Percentiles rank a stretch among this genome's conserved stretches.
phyloP scores from a whole-genome alignment of 2,329 filamentous ascomycete species.

The Aspergillus novofumigatus region DNA sequence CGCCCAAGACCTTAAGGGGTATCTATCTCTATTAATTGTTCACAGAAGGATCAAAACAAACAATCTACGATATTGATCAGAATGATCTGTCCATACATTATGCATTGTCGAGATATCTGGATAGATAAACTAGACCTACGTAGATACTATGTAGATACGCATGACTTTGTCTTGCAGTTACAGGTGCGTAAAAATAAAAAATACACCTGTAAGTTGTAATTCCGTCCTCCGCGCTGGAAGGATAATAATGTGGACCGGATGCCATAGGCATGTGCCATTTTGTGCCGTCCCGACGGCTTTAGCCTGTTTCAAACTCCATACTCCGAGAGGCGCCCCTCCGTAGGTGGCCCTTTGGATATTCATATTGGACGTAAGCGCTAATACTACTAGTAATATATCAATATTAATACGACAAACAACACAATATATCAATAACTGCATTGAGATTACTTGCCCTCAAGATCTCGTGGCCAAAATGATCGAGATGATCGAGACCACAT shows the following conservation, averaged over 20 bases:
- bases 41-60: no score
- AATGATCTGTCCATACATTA: background rate
- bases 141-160: background rate
- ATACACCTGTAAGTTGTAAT: background rate
- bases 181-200: background rate
- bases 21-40: background rate
- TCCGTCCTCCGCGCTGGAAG: slow-evolving; percentile 1
- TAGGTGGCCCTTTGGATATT: background rate
- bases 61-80: background rate
- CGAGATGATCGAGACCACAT: background rate
- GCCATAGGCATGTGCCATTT: slow-evolving; percentile 12
- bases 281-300: slow-evolving; percentile 16
- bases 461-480: background rate
- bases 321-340: slow-evolving; percentile 12
- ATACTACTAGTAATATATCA: background rate
- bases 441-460: background rate
- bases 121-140: background rate
- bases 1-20: background rate
- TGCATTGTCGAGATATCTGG: background rate
- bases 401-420: background rate
- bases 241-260: background rate
- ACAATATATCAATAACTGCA: background rate
- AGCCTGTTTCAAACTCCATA: slow-evolving; percentile 26
- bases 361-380: background rate
- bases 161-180: background rate